Conservation (phyloP, 2,329 filamentous ascomycete genomes). For the Hymenoscyphus repandus region DNA sequence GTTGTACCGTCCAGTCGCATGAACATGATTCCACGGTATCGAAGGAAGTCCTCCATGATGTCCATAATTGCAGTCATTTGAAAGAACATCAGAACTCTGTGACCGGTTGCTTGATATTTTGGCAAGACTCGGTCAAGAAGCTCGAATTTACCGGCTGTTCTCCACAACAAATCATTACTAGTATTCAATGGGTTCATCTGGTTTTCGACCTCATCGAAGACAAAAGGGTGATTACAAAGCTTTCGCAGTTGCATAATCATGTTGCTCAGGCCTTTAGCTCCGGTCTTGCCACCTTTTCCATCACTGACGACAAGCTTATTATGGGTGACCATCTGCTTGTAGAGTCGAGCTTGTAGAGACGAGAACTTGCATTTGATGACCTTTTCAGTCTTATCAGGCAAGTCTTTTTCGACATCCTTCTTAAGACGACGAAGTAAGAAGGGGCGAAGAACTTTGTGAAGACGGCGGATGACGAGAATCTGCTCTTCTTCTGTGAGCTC, state of each 20-base stretch:
- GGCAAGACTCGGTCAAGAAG: constrained; percentile 86
- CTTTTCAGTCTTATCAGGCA: constrained; percentile 98
- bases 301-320: constrained; percentile 93
- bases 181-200: constrained; percentile 88
- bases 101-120: constrained; percentile 85
- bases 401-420: constrained; percentile 98
- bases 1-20: constrained; percentile 93
- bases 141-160: constrained; percentile 95
- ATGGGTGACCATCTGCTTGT: constrained; percentile 96
- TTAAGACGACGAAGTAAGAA: constrained; percentile 98
- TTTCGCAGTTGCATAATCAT: constrained; percentile 99
- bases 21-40: constrained; percentile 77
- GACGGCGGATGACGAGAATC: constrained; percentile 92
- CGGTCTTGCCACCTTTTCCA: constrained; percentile 90
- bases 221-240: constrained; percentile 97
- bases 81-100: constrained; percentile 99
- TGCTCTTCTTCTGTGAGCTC: constrained; percentile 99
- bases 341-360: constrained; percentile 83
- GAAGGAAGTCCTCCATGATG: constrained; percentile 98
- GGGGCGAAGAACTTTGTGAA: constrained; percentile 94
- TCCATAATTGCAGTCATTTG: constrained; percentile 99
- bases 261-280: constrained; percentile 91
- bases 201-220: constrained; percentile 96
- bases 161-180: constrained; percentile 92
- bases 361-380: constrained; percentile 99